phyloP scores from a whole-genome alignment of 371 early-diverging fungal species.

The Rhizopus microsporus region DNA sequence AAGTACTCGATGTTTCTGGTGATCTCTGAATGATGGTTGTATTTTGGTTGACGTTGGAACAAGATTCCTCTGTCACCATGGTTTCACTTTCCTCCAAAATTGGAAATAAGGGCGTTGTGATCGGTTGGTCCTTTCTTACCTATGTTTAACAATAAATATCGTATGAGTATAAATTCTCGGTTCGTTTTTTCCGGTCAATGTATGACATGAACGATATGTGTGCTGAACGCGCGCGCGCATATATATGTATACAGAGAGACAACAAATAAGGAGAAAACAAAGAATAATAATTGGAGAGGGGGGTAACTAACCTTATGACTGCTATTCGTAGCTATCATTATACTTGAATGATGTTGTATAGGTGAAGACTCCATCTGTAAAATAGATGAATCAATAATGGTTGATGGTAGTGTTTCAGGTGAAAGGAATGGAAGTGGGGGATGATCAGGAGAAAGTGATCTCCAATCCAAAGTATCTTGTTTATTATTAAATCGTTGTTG shows the following conservation, averaged over 20 bases:
- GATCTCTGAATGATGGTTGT: slow-evolving; percentile 1
- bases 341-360: neutral
- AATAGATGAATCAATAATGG: neutral
- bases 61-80: slow-evolving; percentile 25
- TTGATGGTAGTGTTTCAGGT: slow-evolving; percentile 4
- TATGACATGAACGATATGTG: neutral
- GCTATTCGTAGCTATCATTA: slow-evolving; percentile 1
- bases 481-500: slow-evolving; percentile 10
- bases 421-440: slow-evolving; percentile 26
- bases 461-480: slow-evolving; percentile 23
- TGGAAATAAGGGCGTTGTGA: slow-evolving; percentile 21
- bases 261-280: neutral
- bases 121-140: slow-evolving; percentile 2
- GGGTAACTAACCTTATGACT: slow-evolving; percentile 8
- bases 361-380: neutral
- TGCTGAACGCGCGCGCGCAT: neutral
- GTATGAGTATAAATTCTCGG: neutral
- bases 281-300: neutral
- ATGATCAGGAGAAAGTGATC: slow-evolving; percentile 28
- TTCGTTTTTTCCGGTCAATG: neutral
- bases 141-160: neutral
- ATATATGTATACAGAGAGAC: too few relatives aligned
- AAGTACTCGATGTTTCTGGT: slow-evolving; percentile 1
- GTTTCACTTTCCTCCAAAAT: slow-evolving; percentile 48
- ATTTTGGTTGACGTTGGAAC: slow-evolving; percentile 9